Evolutionary conservation across 2,329 filamentous ascomycete genomes (phyloP).

Genomic region (Stromatinia cepivora): DNA sequence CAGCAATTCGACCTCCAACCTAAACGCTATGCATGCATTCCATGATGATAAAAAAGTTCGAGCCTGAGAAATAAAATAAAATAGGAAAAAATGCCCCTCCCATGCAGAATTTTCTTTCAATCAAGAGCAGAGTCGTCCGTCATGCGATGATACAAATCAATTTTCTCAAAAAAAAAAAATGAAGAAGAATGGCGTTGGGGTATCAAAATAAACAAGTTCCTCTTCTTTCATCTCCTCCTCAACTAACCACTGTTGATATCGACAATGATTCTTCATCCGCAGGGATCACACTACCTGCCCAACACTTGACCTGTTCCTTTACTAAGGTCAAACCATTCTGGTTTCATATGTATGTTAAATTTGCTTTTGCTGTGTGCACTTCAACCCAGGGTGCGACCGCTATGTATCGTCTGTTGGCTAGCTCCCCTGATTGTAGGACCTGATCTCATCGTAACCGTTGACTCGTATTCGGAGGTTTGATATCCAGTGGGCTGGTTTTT

Average conservation of each 20-base stretch:
- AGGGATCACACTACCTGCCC: neutral
- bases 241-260: conserved; percentile 1
- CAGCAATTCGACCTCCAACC: conserved; percentile 16
- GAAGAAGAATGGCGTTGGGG: conserved; percentile 15
- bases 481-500: conserved; percentile 33
- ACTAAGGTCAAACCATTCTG: neutral
- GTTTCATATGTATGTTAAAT: neutral
- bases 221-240: conserved; percentile 4
- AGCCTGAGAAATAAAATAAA: conserved; percentile 15
- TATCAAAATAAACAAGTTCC: conserved; percentile 25
- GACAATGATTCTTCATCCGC: neutral
- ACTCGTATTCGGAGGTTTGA: conserved; percentile 36
- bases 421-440: conserved; percentile 38
- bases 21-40: conserved; percentile 18
- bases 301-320: neutral
- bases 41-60: conserved; percentile 10
- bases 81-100: conserved; percentile 14
- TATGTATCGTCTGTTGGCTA: conserved; percentile 42
- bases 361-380: conserved; percentile 6
- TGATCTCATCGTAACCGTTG: conserved; percentile 36
- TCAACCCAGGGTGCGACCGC: conserved; percentile 41
- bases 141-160: conserved; percentile 22
- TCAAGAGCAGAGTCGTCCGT: conserved; percentile 19
- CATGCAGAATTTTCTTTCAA: conserved; percentile 11
- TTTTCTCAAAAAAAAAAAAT: conserved; percentile 14